Evolutionary conservation across 2,329 filamentous ascomycete species (phyloP).

Genomic region (Sphaerulina populicola): DNA sequence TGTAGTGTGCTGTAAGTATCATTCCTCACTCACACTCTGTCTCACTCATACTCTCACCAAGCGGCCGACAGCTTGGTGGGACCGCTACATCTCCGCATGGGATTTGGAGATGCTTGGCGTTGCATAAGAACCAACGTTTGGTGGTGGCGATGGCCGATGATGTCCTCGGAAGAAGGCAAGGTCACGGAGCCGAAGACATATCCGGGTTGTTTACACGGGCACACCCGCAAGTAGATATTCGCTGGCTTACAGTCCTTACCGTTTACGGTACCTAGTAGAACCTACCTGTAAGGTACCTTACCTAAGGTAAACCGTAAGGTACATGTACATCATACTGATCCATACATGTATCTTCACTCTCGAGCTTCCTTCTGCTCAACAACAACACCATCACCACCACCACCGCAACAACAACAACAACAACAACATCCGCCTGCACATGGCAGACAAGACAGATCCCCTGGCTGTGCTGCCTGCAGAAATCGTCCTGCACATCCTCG

Average conservation of each 20-base stretch:
- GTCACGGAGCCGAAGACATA: neutral
- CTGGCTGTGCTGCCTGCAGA: slow-evolving; percentile 34
- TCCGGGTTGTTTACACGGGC: no score
- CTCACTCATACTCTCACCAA: no score
- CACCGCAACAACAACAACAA: neutral
- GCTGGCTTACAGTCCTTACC: no score
- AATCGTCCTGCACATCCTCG: slow-evolving; percentile 36
- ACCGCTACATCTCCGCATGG: no score
- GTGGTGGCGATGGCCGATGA: neutral
- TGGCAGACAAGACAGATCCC: slow-evolving; percentile 18
- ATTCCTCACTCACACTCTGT: no score
- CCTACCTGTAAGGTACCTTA: no score
- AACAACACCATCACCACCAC: neutral
- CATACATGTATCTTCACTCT: no score
- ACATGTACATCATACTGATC: no score
- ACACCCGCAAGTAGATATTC: no score
- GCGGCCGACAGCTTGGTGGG: no score
- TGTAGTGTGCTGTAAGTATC: neutral
- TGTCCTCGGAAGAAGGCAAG: neutral
- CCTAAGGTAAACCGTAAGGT: no score
- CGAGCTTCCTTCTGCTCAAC: neutral
- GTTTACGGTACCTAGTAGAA: no score
- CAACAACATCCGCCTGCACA: neutral
- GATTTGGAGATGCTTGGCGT: neutral
- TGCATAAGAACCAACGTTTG: neutral